A percentile compares a stretch with the other conserved stretches of the same genome.
Evolutionary conservation across 1,284 basidiomycete species (phyloP).

Genomic region (Cerioporus squamosus): DNA sequence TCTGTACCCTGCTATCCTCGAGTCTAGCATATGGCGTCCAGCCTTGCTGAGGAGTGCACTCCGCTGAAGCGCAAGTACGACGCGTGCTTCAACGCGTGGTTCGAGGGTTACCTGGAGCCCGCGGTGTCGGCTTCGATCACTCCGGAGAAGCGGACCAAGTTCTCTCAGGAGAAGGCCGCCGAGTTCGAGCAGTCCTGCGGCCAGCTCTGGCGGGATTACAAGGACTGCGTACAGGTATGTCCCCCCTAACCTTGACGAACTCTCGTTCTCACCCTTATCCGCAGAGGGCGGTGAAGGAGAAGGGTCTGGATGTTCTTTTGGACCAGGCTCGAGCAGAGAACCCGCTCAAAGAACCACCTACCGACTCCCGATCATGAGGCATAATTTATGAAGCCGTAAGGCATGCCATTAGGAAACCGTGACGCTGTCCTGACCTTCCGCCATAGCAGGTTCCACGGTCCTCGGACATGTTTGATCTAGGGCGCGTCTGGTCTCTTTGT

Average conservation of each 20-base stretch:
- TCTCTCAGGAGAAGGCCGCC: constrained; percentile 64
- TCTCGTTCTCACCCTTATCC: background rate
- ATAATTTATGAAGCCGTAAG: background rate
- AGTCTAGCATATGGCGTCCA: constrained; percentile 59
- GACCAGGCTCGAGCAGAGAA: constrained; percentile 84
- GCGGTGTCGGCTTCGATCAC: constrained; percentile 48
- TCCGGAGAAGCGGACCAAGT: constrained; percentile 49
- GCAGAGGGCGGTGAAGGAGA: constrained; percentile 85
- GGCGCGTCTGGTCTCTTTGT: no score
- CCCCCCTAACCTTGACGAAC: background rate
- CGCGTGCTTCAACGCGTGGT: constrained; percentile 95
- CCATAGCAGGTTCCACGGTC: no score
- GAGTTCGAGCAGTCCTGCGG: constrained; percentile 88
- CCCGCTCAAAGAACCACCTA: constrained; percentile 63
- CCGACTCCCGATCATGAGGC: background rate
- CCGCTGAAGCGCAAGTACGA: constrained; percentile 91
- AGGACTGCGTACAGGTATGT: constrained; percentile 75
- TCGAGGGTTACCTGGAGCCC: constrained; percentile 92
- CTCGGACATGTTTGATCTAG: no score
- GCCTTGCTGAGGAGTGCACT: constrained; percentile 83
- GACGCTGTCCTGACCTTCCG: no score
- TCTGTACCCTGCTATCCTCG: background rate
- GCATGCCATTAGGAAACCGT: background rate
- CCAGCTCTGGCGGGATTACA: constrained; percentile 79
- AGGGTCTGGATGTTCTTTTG: constrained; percentile 76